phyloP scores from a whole-genome alignment of 257 asterid species.

The Jaltomata sinuosa region DNA sequence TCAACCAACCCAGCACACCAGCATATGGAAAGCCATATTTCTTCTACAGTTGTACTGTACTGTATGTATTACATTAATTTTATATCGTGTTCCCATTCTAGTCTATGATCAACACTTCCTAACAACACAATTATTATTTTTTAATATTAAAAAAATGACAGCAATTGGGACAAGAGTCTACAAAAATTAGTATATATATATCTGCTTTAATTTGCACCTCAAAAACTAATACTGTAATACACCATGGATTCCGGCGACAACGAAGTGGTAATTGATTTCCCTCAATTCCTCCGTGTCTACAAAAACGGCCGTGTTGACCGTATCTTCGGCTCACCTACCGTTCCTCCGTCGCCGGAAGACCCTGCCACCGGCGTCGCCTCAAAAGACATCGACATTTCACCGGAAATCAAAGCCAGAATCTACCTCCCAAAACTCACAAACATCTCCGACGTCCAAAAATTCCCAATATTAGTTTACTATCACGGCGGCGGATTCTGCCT shows the following conservation, averaged over 20 bases:
- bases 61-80: neutral
- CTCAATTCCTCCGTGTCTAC: conserved; percentile 14
- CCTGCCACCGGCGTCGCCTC: conserved; percentile 17
- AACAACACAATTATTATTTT: too few relatives aligned
- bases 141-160: neutral
- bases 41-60: too few relatives aligned
- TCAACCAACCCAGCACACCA: too few relatives aligned
- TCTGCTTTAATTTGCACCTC: neutral
- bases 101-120: neutral
- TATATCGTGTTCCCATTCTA: neutral
- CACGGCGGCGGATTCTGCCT: conserved; percentile 22
- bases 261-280: conserved; percentile 2
- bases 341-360: conserved; percentile 13
- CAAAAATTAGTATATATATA: too few relatives aligned
- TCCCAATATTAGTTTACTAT: conserved; percentile 21
- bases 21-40: too few relatives aligned
- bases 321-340: conserved; percentile 3
- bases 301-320: conserved; percentile 25
- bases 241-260: conserved; percentile 5
- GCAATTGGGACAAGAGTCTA: neutral
- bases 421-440: conserved; percentile 12
- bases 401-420: conserved; percentile 19
- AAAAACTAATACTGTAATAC: neutral
- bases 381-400: conserved; percentile 20
- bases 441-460: neutral